These are phyloP conservation scores for Plectranthus barbatus DNA, from an alignment of 257 asterid genomes.

Conservation along the genomic window DNA sequence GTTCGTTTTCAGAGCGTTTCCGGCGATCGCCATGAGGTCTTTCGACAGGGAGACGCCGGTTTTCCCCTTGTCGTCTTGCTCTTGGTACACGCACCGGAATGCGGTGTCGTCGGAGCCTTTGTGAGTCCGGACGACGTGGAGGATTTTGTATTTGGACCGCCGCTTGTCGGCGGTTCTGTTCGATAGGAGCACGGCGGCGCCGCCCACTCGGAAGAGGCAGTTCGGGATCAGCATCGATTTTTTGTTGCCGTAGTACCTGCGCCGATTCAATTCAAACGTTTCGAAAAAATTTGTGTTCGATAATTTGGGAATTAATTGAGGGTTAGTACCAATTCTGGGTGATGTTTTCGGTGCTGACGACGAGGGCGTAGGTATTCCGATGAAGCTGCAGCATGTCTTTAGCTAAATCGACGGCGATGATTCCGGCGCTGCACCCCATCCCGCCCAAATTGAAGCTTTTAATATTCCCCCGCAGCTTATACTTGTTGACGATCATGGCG, in stretches of 20 bases:
- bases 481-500: slow-evolving; percentile 41
- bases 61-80: slow-evolving; percentile 16
- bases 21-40: no score
- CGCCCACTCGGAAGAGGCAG: slow-evolving; percentile 43
- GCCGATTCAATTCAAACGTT: no score
- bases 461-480: slow-evolving; percentile 30
- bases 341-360: no score
- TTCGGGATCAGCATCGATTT: slow-evolving; percentile 26
- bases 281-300: no score
- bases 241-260: slow-evolving; percentile 23
- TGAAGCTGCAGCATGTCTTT: slow-evolving; percentile 38
- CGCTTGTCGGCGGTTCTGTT: slow-evolving; percentile 19
- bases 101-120: slow-evolving; percentile 17
- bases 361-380: slow-evolving; percentile 33
- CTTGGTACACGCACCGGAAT: slow-evolving; percentile 27
- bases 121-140: slow-evolving; percentile 25
- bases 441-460: slow-evolving; percentile 36
- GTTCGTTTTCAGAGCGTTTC: no score
- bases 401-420: slow-evolving; percentile 38
- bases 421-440: slow-evolving; percentile 52
- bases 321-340: slow-evolving; percentile 33
- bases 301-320: no score
- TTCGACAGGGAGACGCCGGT: no score
- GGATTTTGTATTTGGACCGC: slow-evolving; percentile 22
- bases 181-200: slow-evolving; percentile 31